Evolutionary conservation across 495 filamentous ascomycete species (phyloP), one percentile per base, ranked within the genome.

Genomic region (Staphylotrichum tortipilum): DNA sequence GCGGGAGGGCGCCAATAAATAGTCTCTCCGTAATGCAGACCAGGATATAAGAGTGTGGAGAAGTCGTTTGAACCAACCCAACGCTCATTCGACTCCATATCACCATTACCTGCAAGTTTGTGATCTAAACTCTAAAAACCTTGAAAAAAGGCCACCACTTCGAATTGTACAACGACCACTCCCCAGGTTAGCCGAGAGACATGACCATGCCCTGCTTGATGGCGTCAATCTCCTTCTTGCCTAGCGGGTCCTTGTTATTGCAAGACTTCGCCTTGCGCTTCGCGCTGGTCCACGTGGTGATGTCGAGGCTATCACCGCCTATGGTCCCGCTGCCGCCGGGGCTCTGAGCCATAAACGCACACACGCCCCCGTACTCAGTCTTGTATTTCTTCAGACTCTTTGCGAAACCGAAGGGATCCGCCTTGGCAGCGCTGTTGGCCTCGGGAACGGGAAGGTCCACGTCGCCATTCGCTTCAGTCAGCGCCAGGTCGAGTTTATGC

Each of bases 281-380:
- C 4, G 55, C 53, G 23, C 58, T 51, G 11, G 55, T 43, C 66
- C 59, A 64, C 2, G 62, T 60, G 1, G 66, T 70, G 44, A 68
- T 59, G 26, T 70, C 68, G 14, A 66, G 38, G 3, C 28, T 15
- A 43, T 70, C 68, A 4, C 68, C 68, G 7, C 66, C 66, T 14
- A 70, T 68, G n/a, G 24, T 37, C 2, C 39, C 34, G 18, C 15
- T 28, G 17, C 23, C 11, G 7, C 6, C 0, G 15, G 47, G 22
- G 26, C 5, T 36, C 12, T 38, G 15, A 22, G 19, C 29, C 41
- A 58, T 36, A 18, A 47, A 58, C 11, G 26, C 23, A 1, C 29
- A 23, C 18, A 52, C 26, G 15, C 48, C 50, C 10, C 44, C 45
- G 2, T 40, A 19, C 14, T 41, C 28, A 9, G 6, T 29, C 19